Percentiles rank a stretch among this genome's conserved stretches.
phyloP scores from a whole-genome alignment of 2,329 filamentous ascomycete genomes.

The Pyrenophora tritici-repentis region DNA sequence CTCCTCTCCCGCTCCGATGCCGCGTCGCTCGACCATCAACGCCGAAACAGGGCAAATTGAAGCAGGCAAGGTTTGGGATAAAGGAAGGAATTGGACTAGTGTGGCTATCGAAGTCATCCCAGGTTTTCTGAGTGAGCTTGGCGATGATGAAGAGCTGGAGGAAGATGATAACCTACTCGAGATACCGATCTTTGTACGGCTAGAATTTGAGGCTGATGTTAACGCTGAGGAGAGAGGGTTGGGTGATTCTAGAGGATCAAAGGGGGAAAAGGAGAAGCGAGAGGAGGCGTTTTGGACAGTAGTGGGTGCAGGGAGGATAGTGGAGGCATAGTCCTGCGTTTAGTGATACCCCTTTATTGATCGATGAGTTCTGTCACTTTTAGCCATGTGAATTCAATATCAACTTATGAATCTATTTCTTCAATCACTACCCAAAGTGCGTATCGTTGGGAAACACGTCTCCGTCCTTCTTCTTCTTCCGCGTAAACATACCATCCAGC shows the following conservation, averaged over 20 bases:
- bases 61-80: constrained; percentile 95
- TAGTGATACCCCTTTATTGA: constrained; percentile 6
- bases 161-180: constrained; percentile 73
- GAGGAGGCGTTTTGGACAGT: constrained; percentile 97
- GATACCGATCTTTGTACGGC: constrained; percentile 89
- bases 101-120: constrained; percentile 90
- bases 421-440: constrained; percentile 10
- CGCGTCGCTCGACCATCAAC: constrained; percentile 28
- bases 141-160: constrained; percentile 34
- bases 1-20: constrained; percentile 46
- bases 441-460: constrained; percentile 23
- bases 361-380: background rate
- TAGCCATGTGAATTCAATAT: too few relatives aligned
- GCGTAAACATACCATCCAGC: constrained; percentile 37
- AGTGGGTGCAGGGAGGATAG: constrained; percentile 82
- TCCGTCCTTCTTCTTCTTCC: constrained; percentile 37
- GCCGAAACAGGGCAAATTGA: constrained; percentile 59
- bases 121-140: constrained; percentile 37
- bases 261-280: constrained; percentile 72
- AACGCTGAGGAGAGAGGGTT: constrained; percentile 57
- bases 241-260: constrained; percentile 51
- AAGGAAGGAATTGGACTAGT: constrained; percentile 90
- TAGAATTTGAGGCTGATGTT: constrained; percentile 84
- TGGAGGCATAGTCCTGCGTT: constrained; percentile 10
- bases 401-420: too few relatives aligned